Evolutionary conservation across 2,329 filamentous ascomycete species (phyloP).

Genomic region (Colletotrichum plurivorum): DNA sequence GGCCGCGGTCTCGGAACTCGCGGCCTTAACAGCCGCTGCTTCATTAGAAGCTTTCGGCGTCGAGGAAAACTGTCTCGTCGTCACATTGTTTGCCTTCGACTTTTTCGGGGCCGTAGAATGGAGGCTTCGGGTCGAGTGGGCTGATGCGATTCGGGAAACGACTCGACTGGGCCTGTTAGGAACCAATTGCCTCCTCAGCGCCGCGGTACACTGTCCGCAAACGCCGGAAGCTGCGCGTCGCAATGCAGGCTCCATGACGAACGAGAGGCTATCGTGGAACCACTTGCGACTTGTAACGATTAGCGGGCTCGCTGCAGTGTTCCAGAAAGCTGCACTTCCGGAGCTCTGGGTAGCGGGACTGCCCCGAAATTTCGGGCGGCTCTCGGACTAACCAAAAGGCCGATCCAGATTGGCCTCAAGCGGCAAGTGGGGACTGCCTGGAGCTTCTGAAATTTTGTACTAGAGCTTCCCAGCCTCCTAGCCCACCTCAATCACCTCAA

Average conservation of each 20-base stretch:
- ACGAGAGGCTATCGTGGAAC: background rate
- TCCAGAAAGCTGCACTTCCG: constrained; percentile 4
- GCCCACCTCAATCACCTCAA: constrained; percentile 31
- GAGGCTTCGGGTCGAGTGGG: constrained; percentile 48
- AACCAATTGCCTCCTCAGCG: constrained; percentile 39
- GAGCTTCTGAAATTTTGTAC: constrained; percentile 41
- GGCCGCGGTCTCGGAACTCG: constrained; percentile 43
- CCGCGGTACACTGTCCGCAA: constrained; percentile 44
- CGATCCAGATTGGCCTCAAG: constrained; percentile 18
- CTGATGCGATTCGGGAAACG: constrained; percentile 42
- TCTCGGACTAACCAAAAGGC: constrained; percentile 32
- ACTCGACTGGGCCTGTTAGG: constrained; percentile 15
- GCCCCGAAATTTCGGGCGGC: constrained; percentile 39
- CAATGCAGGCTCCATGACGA: constrained; percentile 43
- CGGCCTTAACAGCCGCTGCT: constrained; percentile 45
- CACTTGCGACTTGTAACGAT: constrained; percentile 16
- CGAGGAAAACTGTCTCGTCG: constrained; percentile 50
- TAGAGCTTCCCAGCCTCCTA: constrained; percentile 38
- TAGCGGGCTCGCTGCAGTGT: background rate
- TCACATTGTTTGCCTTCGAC: constrained; percentile 39
- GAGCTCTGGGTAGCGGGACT: constrained; percentile 1
- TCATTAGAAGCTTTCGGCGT: constrained; percentile 46
- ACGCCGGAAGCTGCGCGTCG: constrained; percentile 43
- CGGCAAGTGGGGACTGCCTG: constrained; percentile 27
- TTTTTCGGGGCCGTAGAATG: constrained; percentile 44